Conservation (phyloP, 1,284 basidiomycete genomes). For the Golubevia sp. region DNA sequence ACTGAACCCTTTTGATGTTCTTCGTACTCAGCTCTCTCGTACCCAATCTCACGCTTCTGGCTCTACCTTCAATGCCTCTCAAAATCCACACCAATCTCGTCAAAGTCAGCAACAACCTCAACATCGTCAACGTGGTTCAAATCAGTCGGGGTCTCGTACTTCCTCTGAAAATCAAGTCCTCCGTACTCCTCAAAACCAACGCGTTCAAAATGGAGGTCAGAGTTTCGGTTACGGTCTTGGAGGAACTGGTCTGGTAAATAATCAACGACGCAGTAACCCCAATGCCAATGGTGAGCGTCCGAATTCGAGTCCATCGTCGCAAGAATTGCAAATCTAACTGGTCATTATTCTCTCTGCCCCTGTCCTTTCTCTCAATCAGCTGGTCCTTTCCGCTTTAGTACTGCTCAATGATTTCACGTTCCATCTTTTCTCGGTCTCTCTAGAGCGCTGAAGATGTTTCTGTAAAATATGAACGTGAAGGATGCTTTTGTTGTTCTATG, state of each 20-base stretch:
- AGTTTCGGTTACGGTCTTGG: neutral
- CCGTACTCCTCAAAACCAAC: neutral
- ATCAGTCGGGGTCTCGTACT: neutral
- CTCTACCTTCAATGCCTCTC: neutral
- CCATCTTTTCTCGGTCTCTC: no score
- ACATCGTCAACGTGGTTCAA: neutral
- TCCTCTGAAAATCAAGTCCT: neutral
- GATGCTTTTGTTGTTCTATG: no score
- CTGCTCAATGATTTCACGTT: neutral
- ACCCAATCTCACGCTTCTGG: neutral
- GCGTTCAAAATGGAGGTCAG: neutral
- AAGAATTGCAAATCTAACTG: no score
- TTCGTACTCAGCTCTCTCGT: neutral
- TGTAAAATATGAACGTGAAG: no score
- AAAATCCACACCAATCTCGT: no score
- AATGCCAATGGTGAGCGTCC: no score
- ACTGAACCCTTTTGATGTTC: neutral
- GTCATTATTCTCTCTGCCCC: no score
- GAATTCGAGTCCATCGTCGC: no score
- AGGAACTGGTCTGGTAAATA: neutral
- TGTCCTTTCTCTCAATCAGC: no score
- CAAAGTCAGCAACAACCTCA: neutral
- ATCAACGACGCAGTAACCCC: neutral
- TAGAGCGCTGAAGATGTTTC: no score
- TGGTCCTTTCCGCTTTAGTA: no score